phyloP scores from a whole-genome alignment of 2,329 filamentous ascomycete species.

The Scytalidium sp. region DNA sequence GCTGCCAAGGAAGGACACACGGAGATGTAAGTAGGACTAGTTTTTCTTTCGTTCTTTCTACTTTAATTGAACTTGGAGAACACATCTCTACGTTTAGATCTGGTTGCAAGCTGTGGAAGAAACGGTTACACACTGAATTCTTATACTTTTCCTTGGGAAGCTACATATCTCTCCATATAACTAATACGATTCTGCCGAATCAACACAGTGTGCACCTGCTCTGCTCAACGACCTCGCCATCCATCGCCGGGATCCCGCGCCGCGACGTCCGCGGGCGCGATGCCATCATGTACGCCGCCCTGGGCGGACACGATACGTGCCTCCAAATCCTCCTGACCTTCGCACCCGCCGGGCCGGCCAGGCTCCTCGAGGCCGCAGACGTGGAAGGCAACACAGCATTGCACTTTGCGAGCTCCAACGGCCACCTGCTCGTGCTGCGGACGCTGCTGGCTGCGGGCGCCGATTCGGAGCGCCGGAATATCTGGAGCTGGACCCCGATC shows the following conservation, averaged over 20 bases:
- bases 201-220: slow-evolving; percentile 65
- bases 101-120: too few species aligned
- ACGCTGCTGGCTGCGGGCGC: slow-evolving; percentile 78
- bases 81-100: too few species aligned
- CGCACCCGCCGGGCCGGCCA: slow-evolving; percentile 35
- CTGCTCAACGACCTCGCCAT: slow-evolving; percentile 55
- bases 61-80: too few species aligned
- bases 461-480: slow-evolving; percentile 68
- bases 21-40: slow-evolving; percentile 44
- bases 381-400: slow-evolving; percentile 79
- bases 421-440: slow-evolving; percentile 73
- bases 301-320: slow-evolving; percentile 59
- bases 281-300: slow-evolving; percentile 65
- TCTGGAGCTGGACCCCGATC: slow-evolving; percentile 79
- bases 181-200: too few species aligned
- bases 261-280: slow-evolving; percentile 68
- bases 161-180: too few species aligned
- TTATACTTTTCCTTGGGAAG: too few species aligned
- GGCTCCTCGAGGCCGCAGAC: slow-evolving; percentile 53
- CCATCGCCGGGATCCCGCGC: slow-evolving; percentile 53
- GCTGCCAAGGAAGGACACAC: slow-evolving; percentile 68
- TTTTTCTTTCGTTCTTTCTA: too few species aligned
- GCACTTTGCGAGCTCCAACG: slow-evolving; percentile 81
- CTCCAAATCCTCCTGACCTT: slow-evolving; percentile 64
- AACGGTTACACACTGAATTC: too few species aligned